phyloP scores from a whole-genome alignment of 257 asterid species.

The Primulina eburnea region DNA sequence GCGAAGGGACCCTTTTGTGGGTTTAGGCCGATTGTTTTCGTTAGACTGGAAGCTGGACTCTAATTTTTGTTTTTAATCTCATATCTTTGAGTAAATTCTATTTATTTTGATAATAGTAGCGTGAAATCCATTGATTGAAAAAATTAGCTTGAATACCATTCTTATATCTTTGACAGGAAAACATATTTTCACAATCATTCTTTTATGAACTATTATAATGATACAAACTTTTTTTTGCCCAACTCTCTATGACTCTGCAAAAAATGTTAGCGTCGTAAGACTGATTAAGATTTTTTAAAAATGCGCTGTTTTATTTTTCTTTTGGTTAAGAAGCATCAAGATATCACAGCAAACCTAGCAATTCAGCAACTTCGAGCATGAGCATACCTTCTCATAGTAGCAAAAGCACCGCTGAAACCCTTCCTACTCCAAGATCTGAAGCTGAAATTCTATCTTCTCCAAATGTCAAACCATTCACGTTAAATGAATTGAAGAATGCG shows the following conservation, averaged over 20 bases:
- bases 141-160: no score
- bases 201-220: neutral
- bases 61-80: no score
- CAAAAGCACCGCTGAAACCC: neutral
- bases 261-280: neutral
- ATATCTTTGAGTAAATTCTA: no score
- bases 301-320: neutral
- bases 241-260: neutral
- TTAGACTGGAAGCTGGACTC: no score
- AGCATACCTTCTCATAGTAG: neutral
- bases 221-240: neutral
- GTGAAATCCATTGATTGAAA: no score
- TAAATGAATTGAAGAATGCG: conserved; percentile 21
- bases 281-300: neutral
- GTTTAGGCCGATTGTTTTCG: no score
- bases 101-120: no score
- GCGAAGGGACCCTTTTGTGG: neutral
- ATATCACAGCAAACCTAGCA: neutral
- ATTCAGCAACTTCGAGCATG: conserved; percentile 6
- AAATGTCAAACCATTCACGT: neutral
- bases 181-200: no score
- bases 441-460: conserved; percentile 7
- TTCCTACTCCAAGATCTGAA: conserved; percentile 13
- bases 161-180: no score
- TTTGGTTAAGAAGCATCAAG: neutral